Evolutionary conservation across 2,329 filamentous ascomycete genomes (phyloP).

Genomic region (Rhynchosporium agropyri): DNA sequence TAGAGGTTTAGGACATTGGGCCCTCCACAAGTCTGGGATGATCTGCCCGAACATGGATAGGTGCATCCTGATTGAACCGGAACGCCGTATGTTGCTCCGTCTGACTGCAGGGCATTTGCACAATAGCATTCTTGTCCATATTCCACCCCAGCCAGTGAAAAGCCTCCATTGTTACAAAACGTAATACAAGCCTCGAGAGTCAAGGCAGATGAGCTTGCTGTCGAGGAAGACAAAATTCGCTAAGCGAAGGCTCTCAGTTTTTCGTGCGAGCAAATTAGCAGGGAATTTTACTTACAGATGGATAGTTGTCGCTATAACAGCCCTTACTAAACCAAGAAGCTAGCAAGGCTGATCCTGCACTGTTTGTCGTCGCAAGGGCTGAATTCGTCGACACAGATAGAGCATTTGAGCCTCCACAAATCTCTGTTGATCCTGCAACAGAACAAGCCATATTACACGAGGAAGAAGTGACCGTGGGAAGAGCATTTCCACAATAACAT

Average conservation of each 20-base stretch:
- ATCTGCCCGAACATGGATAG: conserved; percentile 1
- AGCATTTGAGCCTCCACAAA: conserved; percentile 8
- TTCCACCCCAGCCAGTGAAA: background rate
- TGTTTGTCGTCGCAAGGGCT: background rate
- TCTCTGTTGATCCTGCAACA: conserved; percentile 2
- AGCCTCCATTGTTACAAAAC: background rate
- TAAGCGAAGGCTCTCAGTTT: background rate
- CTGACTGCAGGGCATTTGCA: background rate
- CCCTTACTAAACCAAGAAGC: background rate
- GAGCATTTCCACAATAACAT: background rate
- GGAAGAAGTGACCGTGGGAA: background rate
- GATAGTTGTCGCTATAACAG: conserved; percentile 9
- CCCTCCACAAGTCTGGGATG: background rate
- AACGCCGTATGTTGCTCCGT: conserved; percentile 2
- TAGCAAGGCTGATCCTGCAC: background rate
- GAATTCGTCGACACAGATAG: conserved; percentile 2
- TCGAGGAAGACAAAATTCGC: conserved; percentile 5
- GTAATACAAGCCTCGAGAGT: conserved; percentile 2
- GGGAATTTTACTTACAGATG: conserved; percentile 3
- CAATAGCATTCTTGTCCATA: conserved; percentile 9
- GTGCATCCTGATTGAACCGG: background rate
- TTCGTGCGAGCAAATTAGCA: background rate
- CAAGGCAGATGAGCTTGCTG: background rate
- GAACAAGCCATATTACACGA: conserved; percentile 9
- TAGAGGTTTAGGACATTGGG: conserved; percentile 2